Base-by-base conservation (phyloP, 2,329 filamentous ascomycete genomes). In the Ceratocystis cacaofunesta region DNA sequence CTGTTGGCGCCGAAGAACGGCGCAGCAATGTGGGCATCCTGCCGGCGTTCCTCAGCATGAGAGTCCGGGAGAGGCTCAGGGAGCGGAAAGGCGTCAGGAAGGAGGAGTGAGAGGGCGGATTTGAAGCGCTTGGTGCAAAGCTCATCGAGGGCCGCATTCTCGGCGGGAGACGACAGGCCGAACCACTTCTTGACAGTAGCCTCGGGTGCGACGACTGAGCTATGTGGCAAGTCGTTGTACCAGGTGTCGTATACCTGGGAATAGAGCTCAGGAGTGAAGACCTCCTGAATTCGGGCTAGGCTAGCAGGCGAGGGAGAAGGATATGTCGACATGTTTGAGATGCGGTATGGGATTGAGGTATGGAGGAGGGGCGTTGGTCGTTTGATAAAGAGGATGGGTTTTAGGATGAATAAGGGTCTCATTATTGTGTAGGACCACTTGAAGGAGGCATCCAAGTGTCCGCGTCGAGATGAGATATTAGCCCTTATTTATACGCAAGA, bases 31-130 rank as follows among this genome's bases (percentile, higher is more conserved):
- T 48, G 19, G 12, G 17, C 19, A 57, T 66, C 65, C n/a, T 46
- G 32, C 5, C 30, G 44, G 8, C 63, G 58, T 61, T 68, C 66
- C 25, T 32, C 58, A 17, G 65, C 62, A n/a, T 57, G 66, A 32
- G 66, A 57, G 17, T 5, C 22, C 17, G 63, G 66, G 67, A 60
- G 64, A 43, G 55, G 28, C 15, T 73, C 73, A 28, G 72, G 73
- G 57, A 70, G 70, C 1, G 71, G 68, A 3, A 76, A 76, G 22
- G 46, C 30, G 43, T 57, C 50, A 22, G 62, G 67, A 10, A 48
- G 19, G 32, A 63, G 44, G 8, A 60, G 28, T 12, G 62, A 28
- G 30, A 66, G 58, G 43, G 48, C 57, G 19, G 55, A n/a, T 32
- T 46, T 19, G 50, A 64, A 57, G n/a, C 50, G 48, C 10, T 3